These are phyloP conservation scores for Cornus florida DNA, from an alignment of 148 eudicot genomes.

Conservation along the genomic window DNA sequence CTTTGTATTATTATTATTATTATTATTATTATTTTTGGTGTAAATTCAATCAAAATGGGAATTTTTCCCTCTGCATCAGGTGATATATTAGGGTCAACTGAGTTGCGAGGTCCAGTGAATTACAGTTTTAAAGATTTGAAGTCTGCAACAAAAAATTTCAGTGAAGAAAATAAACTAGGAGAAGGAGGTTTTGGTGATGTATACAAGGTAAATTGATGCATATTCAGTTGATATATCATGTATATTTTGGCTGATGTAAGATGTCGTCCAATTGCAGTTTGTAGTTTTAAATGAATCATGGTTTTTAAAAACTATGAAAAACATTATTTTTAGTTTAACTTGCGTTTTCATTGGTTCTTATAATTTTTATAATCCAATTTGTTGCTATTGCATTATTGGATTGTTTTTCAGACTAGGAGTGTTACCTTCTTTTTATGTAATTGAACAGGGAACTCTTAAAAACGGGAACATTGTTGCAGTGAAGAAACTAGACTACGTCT, in stretches of 20 bases:
- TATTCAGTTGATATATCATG: not conserved
- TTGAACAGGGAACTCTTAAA: constrained; percentile 37
- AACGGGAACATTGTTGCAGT: constrained; percentile 48
- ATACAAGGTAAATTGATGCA: constrained; percentile 26
- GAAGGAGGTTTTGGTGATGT: constrained; percentile 51
- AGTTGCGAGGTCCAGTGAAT: constrained; percentile 40
- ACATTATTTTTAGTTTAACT: no score
- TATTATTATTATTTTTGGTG: no score
- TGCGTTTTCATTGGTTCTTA: no score
- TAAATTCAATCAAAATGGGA: not conserved
- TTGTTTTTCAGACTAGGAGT: not conserved
- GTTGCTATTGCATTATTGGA: no score
- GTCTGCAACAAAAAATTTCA: constrained; percentile 44
- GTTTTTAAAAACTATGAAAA: no score
- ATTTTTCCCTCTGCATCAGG: constrained; percentile 13
- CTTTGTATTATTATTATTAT: no score
- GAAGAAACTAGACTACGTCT: constrained; percentile 29
- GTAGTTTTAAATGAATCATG: not conserved
- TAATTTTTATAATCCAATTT: not conserved
- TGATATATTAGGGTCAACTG: constrained; percentile 35
- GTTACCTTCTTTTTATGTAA: not conserved
- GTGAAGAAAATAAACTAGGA: constrained; percentile 42
- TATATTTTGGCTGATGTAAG: not conserved
- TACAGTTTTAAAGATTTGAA: constrained; percentile 45
- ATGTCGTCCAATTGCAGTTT: not conserved